These are phyloP conservation scores for Xylariaceae sp. DNA, from an alignment of 2,329 filamentous ascomycete species.

Conservation along the genomic window DNA sequence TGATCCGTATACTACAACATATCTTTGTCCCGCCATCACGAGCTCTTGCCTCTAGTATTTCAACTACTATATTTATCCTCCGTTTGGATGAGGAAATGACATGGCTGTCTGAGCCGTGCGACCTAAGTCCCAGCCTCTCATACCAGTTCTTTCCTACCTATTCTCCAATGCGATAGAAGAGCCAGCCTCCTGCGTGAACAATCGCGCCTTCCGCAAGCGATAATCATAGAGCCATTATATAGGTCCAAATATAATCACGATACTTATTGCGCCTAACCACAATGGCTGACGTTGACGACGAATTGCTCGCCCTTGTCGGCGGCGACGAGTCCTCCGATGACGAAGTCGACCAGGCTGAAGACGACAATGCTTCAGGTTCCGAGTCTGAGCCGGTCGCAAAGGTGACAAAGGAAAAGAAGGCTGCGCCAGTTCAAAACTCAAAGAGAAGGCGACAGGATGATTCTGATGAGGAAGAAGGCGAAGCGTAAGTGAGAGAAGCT, in stretches of 20 bases:
- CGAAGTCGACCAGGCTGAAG: conserved; percentile 44
- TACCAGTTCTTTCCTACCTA: too few relatives aligned
- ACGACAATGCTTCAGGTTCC: conserved; percentile 51
- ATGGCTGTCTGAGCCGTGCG: too few relatives aligned
- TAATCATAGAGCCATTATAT: too few relatives aligned
- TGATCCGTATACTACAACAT: too few relatives aligned
- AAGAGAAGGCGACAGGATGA: conserved; percentile 53
- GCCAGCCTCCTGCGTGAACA: too few relatives aligned
- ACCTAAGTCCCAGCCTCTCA: too few relatives aligned
- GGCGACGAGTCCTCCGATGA: conserved; percentile 63
- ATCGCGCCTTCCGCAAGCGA: too few relatives aligned
- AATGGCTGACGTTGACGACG: conserved; percentile 90
- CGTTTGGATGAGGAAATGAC: too few relatives aligned
- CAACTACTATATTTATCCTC: background rate
- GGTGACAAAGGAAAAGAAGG: conserved; percentile 28
- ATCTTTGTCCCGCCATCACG: background rate
- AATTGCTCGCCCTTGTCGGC: conserved; percentile 88
- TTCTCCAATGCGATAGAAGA: too few relatives aligned
- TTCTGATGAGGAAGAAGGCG: conserved; percentile 72
- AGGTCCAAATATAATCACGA: too few relatives aligned
- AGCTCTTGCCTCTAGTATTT: background rate
- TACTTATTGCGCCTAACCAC: conserved; percentile 19
- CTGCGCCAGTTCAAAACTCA: conserved; percentile 39
- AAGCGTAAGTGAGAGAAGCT: conserved; percentile 61
- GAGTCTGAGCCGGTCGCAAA: conserved; percentile 42